Conservation (phyloP, 257 asterid genomes). For the Rubia yunnanensis region DNA sequence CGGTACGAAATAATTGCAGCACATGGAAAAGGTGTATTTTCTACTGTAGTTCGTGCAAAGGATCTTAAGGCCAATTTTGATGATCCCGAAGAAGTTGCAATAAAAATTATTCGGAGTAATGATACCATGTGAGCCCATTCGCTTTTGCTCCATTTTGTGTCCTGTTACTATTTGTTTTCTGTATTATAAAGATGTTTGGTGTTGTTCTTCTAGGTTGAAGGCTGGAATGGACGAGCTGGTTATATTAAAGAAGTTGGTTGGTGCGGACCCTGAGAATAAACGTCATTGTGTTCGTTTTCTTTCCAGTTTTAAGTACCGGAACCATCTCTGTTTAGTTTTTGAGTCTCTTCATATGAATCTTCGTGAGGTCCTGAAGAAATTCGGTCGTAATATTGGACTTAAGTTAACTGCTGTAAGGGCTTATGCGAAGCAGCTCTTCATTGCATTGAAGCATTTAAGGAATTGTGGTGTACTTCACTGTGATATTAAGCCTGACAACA, state of each 20-base stretch:
- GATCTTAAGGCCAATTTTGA: constrained; percentile 75
- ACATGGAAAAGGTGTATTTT: constrained; percentile 97
- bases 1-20: constrained; percentile 94
- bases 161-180: neutral
- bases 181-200: neutral
- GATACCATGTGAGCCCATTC: constrained; percentile 70
- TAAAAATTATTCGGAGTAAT: constrained; percentile 85
- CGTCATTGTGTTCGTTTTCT: constrained; percentile 94
- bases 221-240: constrained; percentile 97
- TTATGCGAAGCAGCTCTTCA: constrained; percentile 95
- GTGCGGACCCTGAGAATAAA: constrained; percentile 91
- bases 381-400: constrained; percentile 99
- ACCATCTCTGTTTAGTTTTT: constrained; percentile 98
- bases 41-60: constrained; percentile 93
- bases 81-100: constrained; percentile 88
- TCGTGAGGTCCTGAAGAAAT: constrained; percentile 97
- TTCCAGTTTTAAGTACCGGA: constrained; percentile 93
- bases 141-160: constrained; percentile 15
- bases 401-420: constrained; percentile 96
- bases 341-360: constrained; percentile 99
- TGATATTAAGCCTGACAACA: constrained; percentile 98
- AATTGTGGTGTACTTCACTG: constrained; percentile 97
- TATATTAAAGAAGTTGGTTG: constrained; percentile 82
- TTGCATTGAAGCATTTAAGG: constrained; percentile 80
- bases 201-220: constrained; percentile 53